Percentiles rank a stretch among this genome's conserved stretches.
Evolutionary conservation across 1,284 basidiomycete species (phyloP).

Genomic region (Phlebopus sp.): DNA sequence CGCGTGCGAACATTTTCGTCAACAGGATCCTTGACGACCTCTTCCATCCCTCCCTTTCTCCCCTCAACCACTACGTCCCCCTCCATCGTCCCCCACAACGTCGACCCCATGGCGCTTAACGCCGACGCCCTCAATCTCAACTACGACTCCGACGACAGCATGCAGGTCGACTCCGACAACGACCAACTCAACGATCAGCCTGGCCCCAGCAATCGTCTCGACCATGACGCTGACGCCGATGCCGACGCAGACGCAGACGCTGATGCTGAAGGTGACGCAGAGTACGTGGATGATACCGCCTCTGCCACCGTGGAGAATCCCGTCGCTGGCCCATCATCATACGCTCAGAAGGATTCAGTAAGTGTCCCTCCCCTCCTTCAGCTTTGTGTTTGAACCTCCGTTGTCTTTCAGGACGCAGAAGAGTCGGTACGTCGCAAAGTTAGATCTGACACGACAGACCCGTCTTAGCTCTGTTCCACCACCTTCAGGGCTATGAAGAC

Average conservation of each 20-base stretch:
- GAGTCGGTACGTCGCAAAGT: conserved; percentile 56
- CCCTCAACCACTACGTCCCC: conserved; percentile 32
- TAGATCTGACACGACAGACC: conserved; percentile 19
- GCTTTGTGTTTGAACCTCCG: conserved; percentile 10
- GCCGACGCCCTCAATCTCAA: conserved; percentile 36
- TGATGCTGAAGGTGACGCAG: conserved; percentile 41
- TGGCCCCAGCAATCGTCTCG: conserved; percentile 14
- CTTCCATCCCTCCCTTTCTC: conserved; percentile 30
- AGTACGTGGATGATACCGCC: conserved; percentile 31
- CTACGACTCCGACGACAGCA: conserved; percentile 41
- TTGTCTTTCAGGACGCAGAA: conserved; percentile 49
- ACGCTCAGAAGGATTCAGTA: conserved; percentile 26
- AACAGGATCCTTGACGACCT: conserved; percentile 64
- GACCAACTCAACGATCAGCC: conserved; percentile 29
- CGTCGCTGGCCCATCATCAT: conserved; percentile 33
- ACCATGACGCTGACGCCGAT: conserved; percentile 35
- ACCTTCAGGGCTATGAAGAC: conserved; percentile 64
- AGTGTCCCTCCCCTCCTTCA: conserved; percentile 6
- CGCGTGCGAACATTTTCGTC: conserved; percentile 67
- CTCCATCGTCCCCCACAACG: conserved; percentile 20
- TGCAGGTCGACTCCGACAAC: conserved; percentile 47
- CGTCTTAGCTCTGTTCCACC: conserved; percentile 19
- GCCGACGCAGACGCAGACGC: conserved; percentile 31
- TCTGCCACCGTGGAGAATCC: conserved; percentile 30
- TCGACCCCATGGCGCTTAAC: conserved; percentile 32